phyloP scores from a whole-genome alignment of 441 rosid species.

The Croton setiger region DNA sequence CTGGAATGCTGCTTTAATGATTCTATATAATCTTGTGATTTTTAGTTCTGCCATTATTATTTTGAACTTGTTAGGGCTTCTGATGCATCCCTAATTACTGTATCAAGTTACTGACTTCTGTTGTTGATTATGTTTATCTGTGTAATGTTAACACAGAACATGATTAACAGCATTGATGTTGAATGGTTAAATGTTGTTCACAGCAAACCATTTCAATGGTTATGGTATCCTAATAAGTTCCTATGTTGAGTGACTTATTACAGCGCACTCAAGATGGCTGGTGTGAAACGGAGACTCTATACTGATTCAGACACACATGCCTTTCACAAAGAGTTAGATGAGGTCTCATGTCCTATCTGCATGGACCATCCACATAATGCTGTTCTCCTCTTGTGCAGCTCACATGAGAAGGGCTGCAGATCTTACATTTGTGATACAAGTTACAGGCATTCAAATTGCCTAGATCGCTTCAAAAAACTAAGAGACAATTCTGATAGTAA shows the following conservation, averaged over 20 bases:
- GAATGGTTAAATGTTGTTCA: not conserved
- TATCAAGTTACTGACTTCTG: not conserved
- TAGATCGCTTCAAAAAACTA: constrained; percentile 68
- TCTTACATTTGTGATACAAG: constrained; percentile 82
- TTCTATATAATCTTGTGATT: not conserved
- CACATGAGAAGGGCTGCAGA: constrained; percentile 70
- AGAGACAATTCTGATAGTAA: constrained; percentile 31
- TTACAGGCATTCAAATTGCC: constrained; percentile 76
- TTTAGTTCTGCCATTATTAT: not conserved
- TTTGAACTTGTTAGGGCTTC: not conserved
- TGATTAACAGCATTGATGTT: not conserved
- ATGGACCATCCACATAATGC: constrained; percentile 88
- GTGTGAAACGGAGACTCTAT: constrained; percentile 77
- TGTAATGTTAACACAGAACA: not conserved
- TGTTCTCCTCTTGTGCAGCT: constrained; percentile 61
- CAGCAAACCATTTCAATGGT: constrained; percentile 21
- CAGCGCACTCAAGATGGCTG: constrained; percentile 94
- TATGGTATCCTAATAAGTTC: constrained; percentile 48
- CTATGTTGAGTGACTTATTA: constrained; percentile 68
- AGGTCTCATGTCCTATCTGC: constrained; percentile 73
- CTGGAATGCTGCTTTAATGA: not conserved
- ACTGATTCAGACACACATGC: constrained; percentile 68
- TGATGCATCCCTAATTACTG: not conserved
- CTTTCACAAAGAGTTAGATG: constrained; percentile 73
- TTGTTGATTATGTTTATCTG: not conserved